Base-by-base conservation (phyloP, 1,139 yeast genomes). In the Debaryomyces robertsiae region DNA sequence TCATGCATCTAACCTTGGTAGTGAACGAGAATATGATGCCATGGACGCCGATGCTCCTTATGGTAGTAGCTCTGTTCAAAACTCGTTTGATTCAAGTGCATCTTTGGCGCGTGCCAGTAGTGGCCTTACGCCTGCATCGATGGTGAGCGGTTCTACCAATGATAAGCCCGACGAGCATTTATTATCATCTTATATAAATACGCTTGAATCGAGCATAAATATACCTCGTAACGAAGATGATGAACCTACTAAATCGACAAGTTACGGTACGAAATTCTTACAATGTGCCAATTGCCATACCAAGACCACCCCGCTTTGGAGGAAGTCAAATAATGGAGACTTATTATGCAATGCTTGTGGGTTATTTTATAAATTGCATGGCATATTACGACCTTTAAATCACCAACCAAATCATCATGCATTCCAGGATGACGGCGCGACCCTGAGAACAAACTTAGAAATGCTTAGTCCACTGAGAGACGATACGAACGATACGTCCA, bases 281-380 rank as follows among this genome's bases (percentile, higher is more conserved):
- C 73, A 69, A 46, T 73, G 78, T 44, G 55, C 74, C 29, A 72
- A 73, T 53, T 73, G 78, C 49, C 69, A 66, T 35, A 72, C 78
- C 7, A 63, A 58, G 43, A 71, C 77, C 2, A 72, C 78, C 2
- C 77, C 78, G 3, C 55, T 73, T 11, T 73, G 78, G 78, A 58
- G 78, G 36, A 70, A 68, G 44, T 60, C 74, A n/a, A 66, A 61
- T 49, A 61, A 63, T 36, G 77, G 77, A 2, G 74, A 69, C 42
- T 60, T 73, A 38, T 56, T 73, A 25, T 73, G 78, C 49, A 73
- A 73, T 49, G 78, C 77, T 0, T 73, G 78, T 52, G 78, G 78
- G 3, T 61, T 73, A 39, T 72, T 72, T 48, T 69, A 68, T 51
- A 71, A 70, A 49, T 57, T 72, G 35, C 77, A 72, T 49, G 77